A percentile compares a stretch with the other conserved stretches of the same genome.
These are phyloP conservation scores for Cercospora sp. DNA, from an alignment of 2,329 filamentous ascomycete genomes.

Conservation along the genomic window DNA sequence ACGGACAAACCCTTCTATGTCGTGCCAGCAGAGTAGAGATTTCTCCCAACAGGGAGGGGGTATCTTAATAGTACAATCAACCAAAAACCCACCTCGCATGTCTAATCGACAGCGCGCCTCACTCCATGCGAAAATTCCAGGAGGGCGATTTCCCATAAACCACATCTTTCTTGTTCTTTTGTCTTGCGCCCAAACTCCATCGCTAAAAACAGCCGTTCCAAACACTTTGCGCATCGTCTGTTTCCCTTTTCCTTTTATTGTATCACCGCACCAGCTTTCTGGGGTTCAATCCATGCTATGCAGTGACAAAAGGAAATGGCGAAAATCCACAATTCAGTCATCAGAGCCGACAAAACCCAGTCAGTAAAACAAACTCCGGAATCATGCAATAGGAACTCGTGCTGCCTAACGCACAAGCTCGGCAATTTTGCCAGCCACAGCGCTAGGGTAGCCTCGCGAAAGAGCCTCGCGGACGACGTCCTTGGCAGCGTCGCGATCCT, in stretches of 20 bases:
- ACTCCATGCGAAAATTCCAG: constrained; percentile 5
- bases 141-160: constrained; percentile 11
- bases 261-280: constrained; percentile 5
- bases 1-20: neutral
- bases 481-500: constrained; percentile 75
- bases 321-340: neutral
- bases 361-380: neutral
- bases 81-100: neutral
- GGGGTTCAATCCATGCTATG: constrained; percentile 7
- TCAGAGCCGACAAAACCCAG: neutral
- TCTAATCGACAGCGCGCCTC: constrained; percentile 5
- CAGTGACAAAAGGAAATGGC: constrained; percentile 13
- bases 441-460: constrained; percentile 82
- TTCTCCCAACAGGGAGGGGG: neutral
- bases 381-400: constrained; percentile 5
- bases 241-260: neutral
- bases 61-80: constrained; percentile 18
- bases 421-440: constrained; percentile 89
- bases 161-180: neutral
- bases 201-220: constrained; percentile 16
- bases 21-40: constrained; percentile 21
- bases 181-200: constrained; percentile 17
- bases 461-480: constrained; percentile 86
- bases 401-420: constrained; percentile 64
- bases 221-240: constrained; percentile 2